phyloP scores from a whole-genome alignment of 2,329 filamentous ascomycete genomes.

The Tolypocladium amazonense region DNA sequence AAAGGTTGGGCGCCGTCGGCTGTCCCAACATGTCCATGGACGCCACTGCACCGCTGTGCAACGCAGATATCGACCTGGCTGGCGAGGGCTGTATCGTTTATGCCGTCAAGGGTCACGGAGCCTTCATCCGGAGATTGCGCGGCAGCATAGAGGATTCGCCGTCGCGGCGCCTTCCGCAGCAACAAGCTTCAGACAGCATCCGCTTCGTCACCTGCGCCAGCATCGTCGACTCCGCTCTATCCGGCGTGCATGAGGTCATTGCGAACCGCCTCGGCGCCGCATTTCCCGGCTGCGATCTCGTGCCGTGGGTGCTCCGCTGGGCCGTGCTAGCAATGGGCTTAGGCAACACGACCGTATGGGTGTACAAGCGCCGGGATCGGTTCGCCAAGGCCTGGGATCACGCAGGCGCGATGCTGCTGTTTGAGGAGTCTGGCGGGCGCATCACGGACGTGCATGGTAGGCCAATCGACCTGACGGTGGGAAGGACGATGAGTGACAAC shows the following conservation, averaged over 20 bases:
- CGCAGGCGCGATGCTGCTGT: conserved; percentile 47
- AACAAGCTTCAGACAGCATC: conserved; percentile 10
- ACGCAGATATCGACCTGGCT: conserved; percentile 31
- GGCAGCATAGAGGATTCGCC: conserved; percentile 10
- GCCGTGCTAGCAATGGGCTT: conserved; percentile 39
- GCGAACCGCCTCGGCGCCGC: conserved; percentile 28
- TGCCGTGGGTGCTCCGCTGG: conserved; percentile 49
- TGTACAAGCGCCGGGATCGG: conserved; percentile 37
- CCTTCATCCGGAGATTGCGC: conserved; percentile 32
- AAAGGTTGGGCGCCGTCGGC: conserved; percentile 39
- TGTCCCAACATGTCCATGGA: conserved; percentile 33
- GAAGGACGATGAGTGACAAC: conserved; percentile 38
- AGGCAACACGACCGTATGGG: conserved; percentile 45
- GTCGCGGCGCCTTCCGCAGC: conserved; percentile 21
- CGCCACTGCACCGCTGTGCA: conserved; percentile 25
- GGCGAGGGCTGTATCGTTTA: conserved; percentile 39
- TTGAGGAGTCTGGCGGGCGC: conserved; percentile 43
- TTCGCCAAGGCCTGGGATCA: conserved; percentile 50
- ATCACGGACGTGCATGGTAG: conserved; percentile 44
- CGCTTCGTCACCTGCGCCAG: conserved; percentile 37
- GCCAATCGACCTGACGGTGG: conserved; percentile 36
- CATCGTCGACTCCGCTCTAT: conserved; percentile 35
- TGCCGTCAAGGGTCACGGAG: conserved; percentile 36
- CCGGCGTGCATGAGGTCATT: conserved; percentile 33
- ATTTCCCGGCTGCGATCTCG: conserved; percentile 39